These are phyloP conservation scores for Flaveria brownii DNA, from an alignment of 129 eudicot genomes.

Conservation along the genomic window DNA sequence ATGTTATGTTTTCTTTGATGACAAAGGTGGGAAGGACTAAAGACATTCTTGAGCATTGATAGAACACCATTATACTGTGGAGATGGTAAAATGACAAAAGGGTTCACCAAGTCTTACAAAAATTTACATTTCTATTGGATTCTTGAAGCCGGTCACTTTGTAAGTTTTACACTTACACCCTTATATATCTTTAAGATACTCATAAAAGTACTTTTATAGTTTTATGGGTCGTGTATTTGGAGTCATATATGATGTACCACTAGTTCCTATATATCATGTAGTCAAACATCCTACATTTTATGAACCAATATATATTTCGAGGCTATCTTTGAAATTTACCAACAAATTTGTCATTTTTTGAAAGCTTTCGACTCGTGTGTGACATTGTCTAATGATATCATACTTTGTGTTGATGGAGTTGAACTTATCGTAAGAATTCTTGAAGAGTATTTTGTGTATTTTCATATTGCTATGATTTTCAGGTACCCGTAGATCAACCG, in stretches of 20 bases:
- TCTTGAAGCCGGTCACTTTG: constrained; percentile 96
- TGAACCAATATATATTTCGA: not conserved
- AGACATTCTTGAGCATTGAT: constrained; percentile 54
- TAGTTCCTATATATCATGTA: not conserved
- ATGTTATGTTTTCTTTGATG: constrained; percentile 8
- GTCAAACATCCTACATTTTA: not conserved
- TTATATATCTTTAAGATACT: not conserved
- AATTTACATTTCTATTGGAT: constrained; percentile 86
- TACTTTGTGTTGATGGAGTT: not conserved
- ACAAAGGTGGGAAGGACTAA: constrained; percentile 84
- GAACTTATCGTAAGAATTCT: not conserved
- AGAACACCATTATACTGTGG: constrained; percentile 79
- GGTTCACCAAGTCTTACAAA: constrained; percentile 62
- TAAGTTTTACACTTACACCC: constrained; percentile 45
- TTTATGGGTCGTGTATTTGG: not conserved
- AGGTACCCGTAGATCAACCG: constrained; percentile 87
- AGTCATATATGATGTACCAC: not conserved
- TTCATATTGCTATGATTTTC: not conserved
- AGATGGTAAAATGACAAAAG: constrained; percentile 45
- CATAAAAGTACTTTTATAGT: not conserved
- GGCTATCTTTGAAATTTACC: not conserved
- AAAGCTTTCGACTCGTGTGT: not conserved
- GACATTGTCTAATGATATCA: not conserved
- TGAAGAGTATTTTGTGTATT: not conserved
- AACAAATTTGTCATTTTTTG: not conserved